Base-by-base conservation (phyloP, 2,329 filamentous ascomycete genomes). In the Colletotrichum filicis region DNA sequence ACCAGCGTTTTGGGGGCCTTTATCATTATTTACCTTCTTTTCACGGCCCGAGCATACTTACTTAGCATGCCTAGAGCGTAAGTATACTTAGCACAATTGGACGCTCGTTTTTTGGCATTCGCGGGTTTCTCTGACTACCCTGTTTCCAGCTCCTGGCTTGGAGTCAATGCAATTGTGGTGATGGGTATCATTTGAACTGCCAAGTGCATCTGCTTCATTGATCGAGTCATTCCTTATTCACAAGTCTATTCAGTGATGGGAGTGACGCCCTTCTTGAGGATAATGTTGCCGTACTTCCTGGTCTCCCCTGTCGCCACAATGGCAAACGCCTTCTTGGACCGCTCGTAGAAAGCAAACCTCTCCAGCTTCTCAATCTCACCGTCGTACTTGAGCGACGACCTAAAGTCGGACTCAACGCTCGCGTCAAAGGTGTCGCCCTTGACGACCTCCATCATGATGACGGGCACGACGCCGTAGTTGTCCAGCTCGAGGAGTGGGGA, bases 381-480 rank as follows among this genome's bases (percentile, higher is more conserved):
- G 8, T 70, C 70, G 55, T 73, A 73, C 53, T 37, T 30, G 22
- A 73, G 66, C 60, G 70, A 56, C 0, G 61, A 35, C 2, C 70
- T 62, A 2, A 73, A 73, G 22, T 73, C 70, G n/a, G 53, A 26
- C 66, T 73, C 70, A n/a, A 73, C 70, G 22, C 55, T 70, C 5
- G 70, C 70, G 26, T 73, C 66, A 26, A 52, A 46, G 49, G 70
- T 73, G 66, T 73, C 70, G 46, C 70, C 70, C 70, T 70, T 59
- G 46, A 73, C 70, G 30, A 73, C 70, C 66, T 73, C 66, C 70
- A 73, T 73, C 66, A 73, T 73, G 66, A 73, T 14, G 26, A 73
- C 70, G 19, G 70, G 70, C 24, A 73, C 70, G 49, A 71, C 64
- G 60, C 66, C 70, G 60, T 73, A 73, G 46, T 64, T 73, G 66